Evolutionary conservation across 164 flowering plant species (phyloP), one percentile per base, ranked within the genome.

Genomic region (Saururus chinensis): DNA sequence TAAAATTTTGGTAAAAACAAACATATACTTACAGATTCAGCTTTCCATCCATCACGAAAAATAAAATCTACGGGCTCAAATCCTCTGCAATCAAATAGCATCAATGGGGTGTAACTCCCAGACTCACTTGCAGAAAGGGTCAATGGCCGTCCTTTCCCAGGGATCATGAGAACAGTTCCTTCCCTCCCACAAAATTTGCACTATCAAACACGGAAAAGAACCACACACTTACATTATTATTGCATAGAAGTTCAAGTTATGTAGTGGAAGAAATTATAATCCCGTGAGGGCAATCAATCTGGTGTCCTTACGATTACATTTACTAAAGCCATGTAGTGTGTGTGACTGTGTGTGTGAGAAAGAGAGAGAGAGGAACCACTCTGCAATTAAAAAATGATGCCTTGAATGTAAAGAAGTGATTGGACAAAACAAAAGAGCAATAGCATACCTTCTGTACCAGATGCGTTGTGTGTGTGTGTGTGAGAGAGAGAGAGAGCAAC

Each of bases 131-230:
- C 53, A 57, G 75, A 79, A 40, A 53, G 68, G 48, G 79, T 79
- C 64, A 89, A 72, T 8, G 98, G 88, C 22, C 60, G 63, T 23
- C 96, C 96, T 53, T 62, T 68, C 57, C 95, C 86, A 40, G 88
- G 73, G 53, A 84, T 71, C 98, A 92, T 86, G 10, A 74, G 73
- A 21, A 89, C 59, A 45, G 67, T 89, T 62, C 93, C 98, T 1
- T 83, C 93, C 77, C 98, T 79, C 5, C 68, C 75, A 70, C 98
- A 89, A 42, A 92, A 86, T 74, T 89, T 92, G 76, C 96, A 92
- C 98, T 84, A 73, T 19, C 70, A 60, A 63, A 60, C 14, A 55
- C 42, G 42, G 6, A n/a, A 13, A 19, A 22, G 21, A 37, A 14
- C 17, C 52, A 60, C 16, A 51, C 37, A 57, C 30, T 40, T 41